These are phyloP conservation scores for Candida glucosophila DNA, from an alignment of 1,139 yeast genomes.

Conservation along the genomic window DNA sequence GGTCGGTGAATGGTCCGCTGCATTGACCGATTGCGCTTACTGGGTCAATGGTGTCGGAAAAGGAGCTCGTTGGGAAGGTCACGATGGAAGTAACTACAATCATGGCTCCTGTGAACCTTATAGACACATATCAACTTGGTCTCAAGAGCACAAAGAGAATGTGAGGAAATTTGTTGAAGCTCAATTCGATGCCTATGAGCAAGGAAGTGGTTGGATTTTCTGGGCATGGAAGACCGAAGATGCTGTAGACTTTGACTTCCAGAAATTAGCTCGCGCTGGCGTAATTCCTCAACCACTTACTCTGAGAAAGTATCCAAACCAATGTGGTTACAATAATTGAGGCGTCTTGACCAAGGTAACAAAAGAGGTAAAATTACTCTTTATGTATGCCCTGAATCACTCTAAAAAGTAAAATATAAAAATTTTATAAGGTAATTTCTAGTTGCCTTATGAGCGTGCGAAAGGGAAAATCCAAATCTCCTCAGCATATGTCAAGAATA, in stretches of 20 bases:
- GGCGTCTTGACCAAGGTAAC: no score
- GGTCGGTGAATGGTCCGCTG: conserved; percentile 91
- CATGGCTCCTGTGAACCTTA: conserved; percentile 61
- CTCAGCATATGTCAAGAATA: no score
- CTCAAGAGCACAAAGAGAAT: conserved; percentile 43
- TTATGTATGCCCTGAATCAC: no score
- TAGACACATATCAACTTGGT: conserved; percentile 53
- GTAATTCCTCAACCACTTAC: conserved; percentile 75
- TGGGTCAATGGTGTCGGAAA: conserved; percentile 90
- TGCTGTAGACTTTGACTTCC: conserved; percentile 83
- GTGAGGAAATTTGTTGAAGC: conserved; percentile 77
- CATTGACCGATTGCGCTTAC: conserved; percentile 84
- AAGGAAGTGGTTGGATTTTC: conserved; percentile 72
- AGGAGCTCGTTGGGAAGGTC: conserved; percentile 81
- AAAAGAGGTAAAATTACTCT: no score
- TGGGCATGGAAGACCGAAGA: conserved; percentile 91
- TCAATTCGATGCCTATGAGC: conserved; percentile 77
- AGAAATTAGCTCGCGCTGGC: conserved; percentile 44
- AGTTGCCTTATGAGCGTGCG: no score
- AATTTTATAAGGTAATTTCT: no score
- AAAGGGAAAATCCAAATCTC: no score
- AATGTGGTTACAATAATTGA: conserved; percentile 39
- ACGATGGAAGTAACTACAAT: conserved; percentile 40
- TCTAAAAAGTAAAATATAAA: no score
- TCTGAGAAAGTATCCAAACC: conserved; percentile 60